phyloP scores from a whole-genome alignment of 768 basidiomycete species.

The Botryobasidium botryosum region DNA sequence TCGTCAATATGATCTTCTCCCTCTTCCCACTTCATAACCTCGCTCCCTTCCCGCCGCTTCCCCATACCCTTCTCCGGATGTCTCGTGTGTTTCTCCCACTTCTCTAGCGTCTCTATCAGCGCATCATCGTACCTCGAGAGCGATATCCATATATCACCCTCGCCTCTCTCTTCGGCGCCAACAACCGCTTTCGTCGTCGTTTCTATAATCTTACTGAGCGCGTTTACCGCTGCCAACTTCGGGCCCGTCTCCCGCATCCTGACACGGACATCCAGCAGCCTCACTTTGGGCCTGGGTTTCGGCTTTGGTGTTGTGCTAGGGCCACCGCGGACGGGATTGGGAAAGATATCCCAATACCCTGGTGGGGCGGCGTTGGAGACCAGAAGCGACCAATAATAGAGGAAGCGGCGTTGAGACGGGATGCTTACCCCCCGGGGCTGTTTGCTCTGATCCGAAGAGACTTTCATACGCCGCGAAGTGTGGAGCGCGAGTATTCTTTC shows the following conservation, averaged over 20 bases:
- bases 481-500: conserved; percentile 36
- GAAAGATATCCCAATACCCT: conserved; percentile 32
- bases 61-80: conserved; percentile 23
- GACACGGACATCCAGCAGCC: conserved; percentile 37
- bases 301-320: conserved; percentile 7
- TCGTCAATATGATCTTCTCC: conserved; percentile 23
- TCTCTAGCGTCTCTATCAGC: conserved; percentile 44
- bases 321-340: conserved; percentile 8
- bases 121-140: conserved; percentile 66
- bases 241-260: conserved; percentile 41
- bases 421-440: conserved; percentile 49
- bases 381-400: conserved; percentile 62
- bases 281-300: conserved; percentile 28
- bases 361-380: conserved; percentile 37
- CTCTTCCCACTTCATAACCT: conserved; percentile 7
- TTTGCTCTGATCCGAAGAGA: conserved; percentile 11
- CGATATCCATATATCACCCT: conserved; percentile 46
- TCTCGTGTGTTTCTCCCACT: conserved; percentile 41
- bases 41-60: conserved; percentile 15
- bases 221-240: conserved; percentile 36
- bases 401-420: conserved; percentile 62
- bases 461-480: conserved; percentile 55
- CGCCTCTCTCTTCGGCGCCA: conserved; percentile 15
- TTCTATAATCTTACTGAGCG: conserved; percentile 37
- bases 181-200: conserved; percentile 23